These are phyloP conservation scores for Candida awuae DNA, from an alignment of 805 yeast genomes.

Conservation along the genomic window DNA sequence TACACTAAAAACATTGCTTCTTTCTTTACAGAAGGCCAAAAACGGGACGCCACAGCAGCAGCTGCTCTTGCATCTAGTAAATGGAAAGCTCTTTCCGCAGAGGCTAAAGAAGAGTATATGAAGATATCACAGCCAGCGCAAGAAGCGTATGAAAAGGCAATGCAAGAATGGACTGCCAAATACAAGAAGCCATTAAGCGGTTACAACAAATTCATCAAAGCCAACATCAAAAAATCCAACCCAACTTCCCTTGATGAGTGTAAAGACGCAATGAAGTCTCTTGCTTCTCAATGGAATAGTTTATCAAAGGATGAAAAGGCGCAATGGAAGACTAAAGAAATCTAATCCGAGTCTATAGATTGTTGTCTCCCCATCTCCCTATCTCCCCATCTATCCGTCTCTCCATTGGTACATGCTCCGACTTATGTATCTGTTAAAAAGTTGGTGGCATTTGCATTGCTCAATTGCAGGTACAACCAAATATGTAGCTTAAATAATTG, in stretches of 20 bases:
- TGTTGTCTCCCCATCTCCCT: too few relatives aligned
- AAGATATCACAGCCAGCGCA: not conserved
- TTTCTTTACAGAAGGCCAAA: slow-evolving; percentile 4
- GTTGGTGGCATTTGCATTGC: too few relatives aligned
- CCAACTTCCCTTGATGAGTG: slow-evolving; percentile 13
- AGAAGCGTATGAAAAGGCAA: slow-evolving; percentile 10
- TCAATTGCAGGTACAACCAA: too few relatives aligned
- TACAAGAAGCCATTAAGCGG: slow-evolving; percentile 18
- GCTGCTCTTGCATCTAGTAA: slow-evolving; percentile 11
- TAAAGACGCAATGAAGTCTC: slow-evolving; percentile 14
- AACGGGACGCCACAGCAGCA: slow-evolving; percentile 5
- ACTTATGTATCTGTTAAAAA: too few relatives aligned
- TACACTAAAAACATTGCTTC: slow-evolving; percentile 12
- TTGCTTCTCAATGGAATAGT: slow-evolving; percentile 19
- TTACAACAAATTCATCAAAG: slow-evolving; percentile 19
- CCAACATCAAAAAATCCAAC: slow-evolving; percentile 11
- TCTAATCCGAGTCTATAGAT: not conserved
- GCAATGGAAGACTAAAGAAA: slow-evolving; percentile 14
- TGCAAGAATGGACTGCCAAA: slow-evolving; percentile 21
- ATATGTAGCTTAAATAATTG: too few relatives aligned
- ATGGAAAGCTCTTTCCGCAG: slow-evolving; percentile 19
- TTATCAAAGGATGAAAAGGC: slow-evolving; percentile 19
- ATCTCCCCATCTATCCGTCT: too few relatives aligned
- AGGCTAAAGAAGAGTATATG: slow-evolving; percentile 14
- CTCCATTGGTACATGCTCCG: too few relatives aligned